Base-by-base conservation (phyloP, 305 asterid genomes). In the Striga hermonthica region DNA sequence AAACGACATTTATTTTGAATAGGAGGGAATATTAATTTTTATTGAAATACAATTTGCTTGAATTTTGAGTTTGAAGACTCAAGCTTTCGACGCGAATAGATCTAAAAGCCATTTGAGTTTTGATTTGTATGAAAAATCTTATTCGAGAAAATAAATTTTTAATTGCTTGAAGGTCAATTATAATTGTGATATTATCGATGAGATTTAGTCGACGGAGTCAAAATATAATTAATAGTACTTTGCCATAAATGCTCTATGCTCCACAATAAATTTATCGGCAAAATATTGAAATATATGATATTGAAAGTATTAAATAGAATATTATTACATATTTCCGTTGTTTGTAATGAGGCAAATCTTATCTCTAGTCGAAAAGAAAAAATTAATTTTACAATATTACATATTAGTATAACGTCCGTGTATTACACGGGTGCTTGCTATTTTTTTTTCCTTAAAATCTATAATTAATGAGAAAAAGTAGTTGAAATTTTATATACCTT, bases 171-270 rank as follows among this genome's bases (percentile, higher is more conserved):
- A 47, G 55, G 57, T 67, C 57, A 61, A 52, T 38, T 15, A 47
- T 56, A 56, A 7, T 39, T 9, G 41, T 40, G 15, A 68, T 68
- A 16, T 48, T 13, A 8, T 34, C 7, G 34, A 35, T 49, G 9
- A 8, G 34, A 41, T 44, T 4, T 11, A 4, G 3, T 41, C 7
- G 37, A 41, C 34, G 3, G 52, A 47, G 43, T 62, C 62, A 67
- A 64, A 64, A 40, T 11, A 5, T 60, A 50, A 53, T 41, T 10
- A 72, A 52, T 56, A 7, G 15, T 14, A 47, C 7, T 45, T 62
- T 36, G 57, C n/a, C 9, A 8, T 4, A 35, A 34, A 6, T 59
- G 31, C 8, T 0, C 22, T 22, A 16, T 1, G 1, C 5, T 5
- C 41, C 34, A 60, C 13, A 49, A 13, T 7, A n/a, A 38, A 37